A percentile compares a stretch with the other conserved stretches of the same genome.
Conservation (phyloP, 208 protist species). For the Wallacemonas sp. region DNA sequence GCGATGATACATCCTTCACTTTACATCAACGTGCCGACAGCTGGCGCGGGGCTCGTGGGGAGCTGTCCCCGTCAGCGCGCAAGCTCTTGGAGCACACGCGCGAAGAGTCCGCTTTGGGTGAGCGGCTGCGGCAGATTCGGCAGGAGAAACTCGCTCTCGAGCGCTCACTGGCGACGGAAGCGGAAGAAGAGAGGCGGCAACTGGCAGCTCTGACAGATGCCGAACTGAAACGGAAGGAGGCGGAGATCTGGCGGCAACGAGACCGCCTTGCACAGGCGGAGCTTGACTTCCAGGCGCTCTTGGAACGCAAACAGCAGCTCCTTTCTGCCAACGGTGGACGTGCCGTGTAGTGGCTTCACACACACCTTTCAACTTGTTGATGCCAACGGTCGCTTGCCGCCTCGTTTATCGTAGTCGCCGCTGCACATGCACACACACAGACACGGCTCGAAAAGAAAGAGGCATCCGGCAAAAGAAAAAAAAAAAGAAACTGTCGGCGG, state of each 20-base stretch:
- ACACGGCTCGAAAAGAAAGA: too few species aligned
- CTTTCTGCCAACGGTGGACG: background rate
- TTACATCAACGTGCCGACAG: background rate
- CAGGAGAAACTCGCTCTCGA: slow-evolving; percentile 45
- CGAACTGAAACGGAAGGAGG: slow-evolving; percentile 39
- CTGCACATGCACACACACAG: too few species aligned
- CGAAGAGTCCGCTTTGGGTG: slow-evolving; percentile 33
- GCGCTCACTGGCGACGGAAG: slow-evolving; percentile 32
- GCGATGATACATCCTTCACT: too few species aligned
- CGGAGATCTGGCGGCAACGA: slow-evolving; percentile 48
- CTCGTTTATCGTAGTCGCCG: too few species aligned
- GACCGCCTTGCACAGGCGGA: slow-evolving; percentile 38
- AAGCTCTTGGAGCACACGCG: slow-evolving; percentile 46
- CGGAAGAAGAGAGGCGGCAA: slow-evolving; percentile 33
- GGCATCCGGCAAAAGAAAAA: too few species aligned
- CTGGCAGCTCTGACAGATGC: slow-evolving; percentile 21
- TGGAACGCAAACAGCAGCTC: slow-evolving; percentile 33
- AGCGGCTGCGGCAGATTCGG: slow-evolving; percentile 28
- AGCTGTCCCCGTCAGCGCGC: background rate
- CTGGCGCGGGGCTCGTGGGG: background rate
- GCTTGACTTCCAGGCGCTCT: slow-evolving; percentile 37
- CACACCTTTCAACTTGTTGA: too few species aligned
- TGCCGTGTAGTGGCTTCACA: background rate
- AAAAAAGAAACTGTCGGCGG: too few species aligned
- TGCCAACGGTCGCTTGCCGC: too few species aligned